These are phyloP conservation scores for Dorcoceras hygrometricum DNA, from an alignment of 257 asterid genomes.

Conservation along the genomic window DNA sequence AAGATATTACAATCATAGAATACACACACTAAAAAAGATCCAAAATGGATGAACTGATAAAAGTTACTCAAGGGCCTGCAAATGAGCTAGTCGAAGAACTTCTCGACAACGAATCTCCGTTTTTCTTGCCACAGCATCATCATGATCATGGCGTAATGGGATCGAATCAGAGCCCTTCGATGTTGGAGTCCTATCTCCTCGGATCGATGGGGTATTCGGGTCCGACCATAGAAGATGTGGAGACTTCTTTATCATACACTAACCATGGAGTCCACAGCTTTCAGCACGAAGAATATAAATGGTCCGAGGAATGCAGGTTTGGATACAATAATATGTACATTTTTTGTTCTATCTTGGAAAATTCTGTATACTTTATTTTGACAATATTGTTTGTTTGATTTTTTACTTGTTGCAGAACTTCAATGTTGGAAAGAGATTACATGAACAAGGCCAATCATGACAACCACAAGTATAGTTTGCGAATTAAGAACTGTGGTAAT, in stretches of 20 bases:
- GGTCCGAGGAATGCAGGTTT: slow-evolving; percentile 46
- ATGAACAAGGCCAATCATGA: slow-evolving; percentile 32
- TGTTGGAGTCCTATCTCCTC: slow-evolving; percentile 14
- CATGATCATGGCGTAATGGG: slow-evolving; percentile 8
- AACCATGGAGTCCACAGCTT: slow-evolving; percentile 23
- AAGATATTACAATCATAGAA: no score
- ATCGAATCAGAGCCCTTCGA: slow-evolving; percentile 16
- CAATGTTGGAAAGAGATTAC: slow-evolving; percentile 34
- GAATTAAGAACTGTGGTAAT: slow-evolving; percentile 66
- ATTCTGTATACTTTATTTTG: no score
- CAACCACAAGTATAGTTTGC: slow-evolving; percentile 52
- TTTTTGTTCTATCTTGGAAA: neutral
- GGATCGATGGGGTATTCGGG: slow-evolving; percentile 24
- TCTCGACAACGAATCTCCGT: slow-evolving; percentile 47
- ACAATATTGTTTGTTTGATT: neutral
- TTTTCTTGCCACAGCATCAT: slow-evolving; percentile 34
- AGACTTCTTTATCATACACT: slow-evolving; percentile 31
- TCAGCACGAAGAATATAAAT: slow-evolving; percentile 20
- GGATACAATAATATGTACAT: neutral
- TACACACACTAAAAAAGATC: no score
- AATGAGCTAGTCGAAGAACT: slow-evolving; percentile 57
- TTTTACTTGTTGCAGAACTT: slow-evolving; percentile 34
- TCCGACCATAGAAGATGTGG: slow-evolving; percentile 32
- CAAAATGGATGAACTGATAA: slow-evolving; percentile 46
- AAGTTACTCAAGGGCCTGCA: slow-evolving; percentile 25